Evolutionary conservation across 1,139 yeast genomes (phyloP).

Genomic region (Lodderomyces theae): DNA sequence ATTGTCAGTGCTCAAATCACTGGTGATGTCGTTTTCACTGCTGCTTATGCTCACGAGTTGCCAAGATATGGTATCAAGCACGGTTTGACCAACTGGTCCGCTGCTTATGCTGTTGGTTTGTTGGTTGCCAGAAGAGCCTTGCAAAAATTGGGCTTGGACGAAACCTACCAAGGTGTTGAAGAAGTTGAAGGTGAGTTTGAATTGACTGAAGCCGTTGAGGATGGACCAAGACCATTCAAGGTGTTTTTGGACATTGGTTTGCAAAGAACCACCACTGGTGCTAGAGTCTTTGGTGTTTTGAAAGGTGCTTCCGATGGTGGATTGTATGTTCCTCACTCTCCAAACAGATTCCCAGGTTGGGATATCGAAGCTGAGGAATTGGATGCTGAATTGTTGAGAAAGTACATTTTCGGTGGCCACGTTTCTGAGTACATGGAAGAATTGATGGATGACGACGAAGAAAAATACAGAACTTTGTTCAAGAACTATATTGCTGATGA

Average conservation of each 20-base stretch:
- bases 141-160: slow-evolving; percentile 97
- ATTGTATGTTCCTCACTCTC: slow-evolving; percentile 97
- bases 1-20: slow-evolving; percentile 93
- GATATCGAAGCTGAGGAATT: slow-evolving; percentile 98
- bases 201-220: slow-evolving; percentile 99
- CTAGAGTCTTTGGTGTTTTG: slow-evolving; percentile 98
- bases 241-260: slow-evolving; percentile 99
- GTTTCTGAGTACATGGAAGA: slow-evolving; percentile 99
- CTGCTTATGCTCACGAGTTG: slow-evolving; percentile 99
- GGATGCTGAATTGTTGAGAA: slow-evolving; percentile 96
- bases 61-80: slow-evolving; percentile 97
- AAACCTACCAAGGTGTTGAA: slow-evolving; percentile 98
- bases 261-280: slow-evolving; percentile 99
- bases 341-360: slow-evolving; percentile 99
- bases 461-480: slow-evolving; percentile 96
- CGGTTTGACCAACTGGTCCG: slow-evolving; percentile 99
- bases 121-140: slow-evolving; percentile 99
- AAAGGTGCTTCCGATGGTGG: slow-evolving; percentile 99
- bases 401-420: slow-evolving; percentile 99
- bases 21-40: slow-evolving; percentile 94
- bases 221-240: slow-evolving; percentile 99
- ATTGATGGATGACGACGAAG: slow-evolving; percentile 99
- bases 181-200: slow-evolving; percentile 99
- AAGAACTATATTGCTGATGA: slow-evolving; percentile 96
- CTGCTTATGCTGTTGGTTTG: slow-evolving; percentile 99